Base-by-base conservation (phyloP, 441 rosid genomes). In the Hypseocharis bilobata region DNA sequence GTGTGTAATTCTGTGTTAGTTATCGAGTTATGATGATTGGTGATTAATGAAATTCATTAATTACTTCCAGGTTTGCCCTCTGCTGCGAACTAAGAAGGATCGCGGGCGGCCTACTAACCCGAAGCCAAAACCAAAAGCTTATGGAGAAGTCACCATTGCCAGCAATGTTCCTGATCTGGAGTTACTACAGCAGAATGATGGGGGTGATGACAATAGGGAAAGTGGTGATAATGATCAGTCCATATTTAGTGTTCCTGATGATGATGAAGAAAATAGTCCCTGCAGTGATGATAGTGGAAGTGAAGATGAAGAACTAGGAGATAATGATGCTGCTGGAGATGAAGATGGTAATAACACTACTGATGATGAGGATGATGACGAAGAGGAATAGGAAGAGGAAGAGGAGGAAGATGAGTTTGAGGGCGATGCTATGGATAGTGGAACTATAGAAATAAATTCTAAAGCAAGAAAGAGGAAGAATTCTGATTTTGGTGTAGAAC, bases 41-140 rank as follows among this genome's bases (percentile, higher is more conserved):
- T 66, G 6, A 38, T 62, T 65, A 28, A 34, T 66, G n/a, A n/a
- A n/a, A n/a, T n/a, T n/a, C n/a, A n/a, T 75, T 68, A 6, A 30
- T 73, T 71, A 55, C 57, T 68, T 77, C 36, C 68, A 92, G 98
- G 72, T 92, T 67, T 90, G 89, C 71, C 98, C 98, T 47, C 83
- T 92, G 8, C 83, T 92, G 75, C 83, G 90, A 63, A 82, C 86
- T 72, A 92, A 91, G 79, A 90, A 92, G 79, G 98, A 92, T 77
- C 86, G 97, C 42, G 98, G 98, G 30, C 92, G 97, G 54, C 91
- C 89, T 26, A 71, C 59, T 66, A 83, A 88, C 70, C 84, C 90
- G 26, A 75, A 78, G 70, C 89, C 96, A 52, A 87, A 75, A 78
- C 96, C 97, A 32, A 93, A 76, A 83, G 91, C 91, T 30, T 93